Evolutionary conservation across 345 rosid genomes (phyloP).

Genomic region (Heritiera fomes): DNA sequence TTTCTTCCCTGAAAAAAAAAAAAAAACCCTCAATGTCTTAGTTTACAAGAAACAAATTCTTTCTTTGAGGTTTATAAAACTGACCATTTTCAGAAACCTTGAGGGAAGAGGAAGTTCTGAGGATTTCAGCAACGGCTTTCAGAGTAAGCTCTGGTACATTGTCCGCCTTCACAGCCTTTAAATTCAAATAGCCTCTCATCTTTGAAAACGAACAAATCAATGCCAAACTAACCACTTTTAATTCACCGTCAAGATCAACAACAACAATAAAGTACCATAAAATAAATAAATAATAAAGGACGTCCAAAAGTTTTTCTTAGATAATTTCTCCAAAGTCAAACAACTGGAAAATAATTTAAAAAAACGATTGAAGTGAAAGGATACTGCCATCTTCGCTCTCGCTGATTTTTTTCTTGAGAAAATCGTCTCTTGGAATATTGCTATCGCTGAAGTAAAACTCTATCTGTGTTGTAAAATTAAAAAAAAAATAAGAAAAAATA

Average conservation of each 20-base stretch:
- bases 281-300: neutral
- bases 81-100: slow-evolving; percentile 89
- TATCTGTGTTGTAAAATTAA: slow-evolving; percentile 44
- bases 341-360: neutral
- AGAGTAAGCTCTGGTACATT: slow-evolving; percentile 72
- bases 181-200: slow-evolving; percentile 80
- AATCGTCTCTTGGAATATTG: slow-evolving; percentile 80
- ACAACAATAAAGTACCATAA: neutral
- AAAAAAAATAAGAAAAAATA: neutral
- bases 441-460: slow-evolving; percentile 97
- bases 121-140: slow-evolving; percentile 79
- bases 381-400: slow-evolving; percentile 84
- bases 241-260: slow-evolving; percentile 38
- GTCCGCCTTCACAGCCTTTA: slow-evolving; percentile 63
- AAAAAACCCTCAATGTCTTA: slow-evolving; percentile 40
- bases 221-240: slow-evolving; percentile 78
- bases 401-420: slow-evolving; percentile 59
- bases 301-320: neutral
- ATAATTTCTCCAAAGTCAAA: neutral
- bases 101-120: slow-evolving; percentile 64
- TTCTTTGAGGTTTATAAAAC: slow-evolving; percentile 17
- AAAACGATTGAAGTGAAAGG: slow-evolving; percentile 23
- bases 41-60: neutral
- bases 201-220: slow-evolving; percentile 89
- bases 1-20: slow-evolving; percentile 52